Evolutionary conservation across 176 grass and related monocot genomes (phyloP).

Genomic region (Oryza glaberrima): DNA sequence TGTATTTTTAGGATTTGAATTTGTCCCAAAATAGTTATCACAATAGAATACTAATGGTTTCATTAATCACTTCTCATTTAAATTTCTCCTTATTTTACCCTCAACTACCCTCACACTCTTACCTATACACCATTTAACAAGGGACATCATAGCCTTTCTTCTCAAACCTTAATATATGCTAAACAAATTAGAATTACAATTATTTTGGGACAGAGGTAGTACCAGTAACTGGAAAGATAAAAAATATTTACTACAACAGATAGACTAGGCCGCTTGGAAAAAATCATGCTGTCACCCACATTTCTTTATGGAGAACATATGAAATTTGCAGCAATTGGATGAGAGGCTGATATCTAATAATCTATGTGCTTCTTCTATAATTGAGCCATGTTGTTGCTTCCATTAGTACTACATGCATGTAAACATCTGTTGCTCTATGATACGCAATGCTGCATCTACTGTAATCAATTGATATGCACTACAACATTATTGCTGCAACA

Average conservation of each 20-base stretch:
- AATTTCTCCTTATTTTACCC: too few species aligned
- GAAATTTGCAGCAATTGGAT: background rate
- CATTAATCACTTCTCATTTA: too few species aligned
- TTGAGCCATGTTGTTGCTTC: background rate
- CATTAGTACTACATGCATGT: conserved; percentile 6
- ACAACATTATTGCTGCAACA: conserved; percentile 12
- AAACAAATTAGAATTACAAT: too few species aligned
- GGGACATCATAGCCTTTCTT: too few species aligned
- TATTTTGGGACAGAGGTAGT: background rate
- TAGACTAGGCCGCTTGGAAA: background rate
- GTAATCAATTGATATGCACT: conserved; percentile 31
- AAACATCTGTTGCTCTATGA: background rate
- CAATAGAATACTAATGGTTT: too few species aligned
- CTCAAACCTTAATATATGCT: too few species aligned
- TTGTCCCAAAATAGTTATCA: too few species aligned
- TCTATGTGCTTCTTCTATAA: background rate
- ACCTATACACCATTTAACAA: too few species aligned
- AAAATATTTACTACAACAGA: conserved; percentile 10
- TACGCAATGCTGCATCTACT: background rate
- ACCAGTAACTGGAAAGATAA: background rate
- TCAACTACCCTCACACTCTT: too few species aligned
- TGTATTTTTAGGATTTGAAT: too few species aligned
- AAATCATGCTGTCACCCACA: background rate
- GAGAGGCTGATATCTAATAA: background rate
- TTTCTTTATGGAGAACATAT: background rate